Conservation (phyloP, 768 basidiomycete genomes). For the Suillus placidus region DNA sequence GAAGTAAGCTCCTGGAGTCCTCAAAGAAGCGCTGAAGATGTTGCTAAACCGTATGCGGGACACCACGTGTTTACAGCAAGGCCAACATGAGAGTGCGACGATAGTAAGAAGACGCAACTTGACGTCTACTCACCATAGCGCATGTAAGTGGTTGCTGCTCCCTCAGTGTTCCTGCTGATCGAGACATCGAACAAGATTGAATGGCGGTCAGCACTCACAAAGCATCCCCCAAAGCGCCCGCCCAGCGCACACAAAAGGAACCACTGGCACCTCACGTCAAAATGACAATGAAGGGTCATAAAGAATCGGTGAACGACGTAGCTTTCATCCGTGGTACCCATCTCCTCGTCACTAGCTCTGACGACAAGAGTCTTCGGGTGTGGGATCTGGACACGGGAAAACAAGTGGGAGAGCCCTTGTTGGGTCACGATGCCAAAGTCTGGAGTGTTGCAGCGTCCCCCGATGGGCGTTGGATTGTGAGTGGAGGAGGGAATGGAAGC, state of each 20-base stretch:
- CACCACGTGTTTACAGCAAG: neutral
- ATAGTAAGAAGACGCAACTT: neutral
- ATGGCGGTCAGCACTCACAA: neutral
- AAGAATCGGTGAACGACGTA: too few species aligned
- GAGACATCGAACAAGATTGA: neutral
- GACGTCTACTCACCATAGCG: neutral
- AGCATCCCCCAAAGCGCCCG: neutral
- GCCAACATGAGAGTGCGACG: accelerated
- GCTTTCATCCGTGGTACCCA: too few species aligned
- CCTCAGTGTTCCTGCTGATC: neutral
- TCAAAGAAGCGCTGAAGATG: neutral
- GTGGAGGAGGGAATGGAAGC: too few species aligned
- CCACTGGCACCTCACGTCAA: neutral
- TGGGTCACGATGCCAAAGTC: too few species aligned
- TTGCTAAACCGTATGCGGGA: neutral
- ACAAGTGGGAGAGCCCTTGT: too few species aligned
- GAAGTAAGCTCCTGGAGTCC: too few species aligned
- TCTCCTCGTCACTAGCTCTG: slow-evolving; percentile 33
- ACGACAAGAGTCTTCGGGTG: too few species aligned
- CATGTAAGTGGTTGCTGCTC: neutral
- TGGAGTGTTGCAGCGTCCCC: too few species aligned
- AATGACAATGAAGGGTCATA: neutral
- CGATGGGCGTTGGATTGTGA: too few species aligned
- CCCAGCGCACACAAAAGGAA: neutral
- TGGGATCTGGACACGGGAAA: too few species aligned